Evolutionary conservation across 345 rosid genomes (phyloP), one percentile per base, ranked within the genome.

Genomic region (Lepidium didymum): DNA sequence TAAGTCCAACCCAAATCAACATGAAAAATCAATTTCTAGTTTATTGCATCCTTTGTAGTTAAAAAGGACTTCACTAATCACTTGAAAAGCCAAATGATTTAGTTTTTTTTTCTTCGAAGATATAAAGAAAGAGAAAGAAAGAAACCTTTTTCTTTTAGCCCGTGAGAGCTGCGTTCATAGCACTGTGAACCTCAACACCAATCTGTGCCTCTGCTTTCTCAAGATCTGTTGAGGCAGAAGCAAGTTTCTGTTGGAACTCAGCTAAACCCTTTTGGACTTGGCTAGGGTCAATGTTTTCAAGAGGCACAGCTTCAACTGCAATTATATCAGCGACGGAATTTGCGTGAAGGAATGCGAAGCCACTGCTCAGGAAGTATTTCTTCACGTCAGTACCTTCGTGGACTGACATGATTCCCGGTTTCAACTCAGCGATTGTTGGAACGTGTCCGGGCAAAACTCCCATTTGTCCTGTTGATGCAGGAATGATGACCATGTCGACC

Each of bases 401-500:
- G 46, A 93, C 98, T 0, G 97, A 84, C 78, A 93, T 64, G 57
- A 90, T 65, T 16, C 97, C 97, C 0, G 98, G 98, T 72, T 90
- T 90, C 61, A 90, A 77, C 84, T 93, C 98, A 16, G 94, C 85
- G 47, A 93, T 87, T 37, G 96, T 85, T 1, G 94, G 84, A 12
- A 87, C 96, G 49, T 88, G 96, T 61, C 94, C 94, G 0, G 97
- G 97, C 72, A 93, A 76, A 50, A 90, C 91, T 70, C 97, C 98
- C 94, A 90, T 90, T 56, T 93, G 96, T 50, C 96, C 94, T 2
- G 94, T 86, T 43, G 97, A 83, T 51, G 98, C 92, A 42, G 98
- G 98, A 29, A 90, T 67, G 40, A 93, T 88, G 64, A 93, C 90
- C 98, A 93, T 88, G 83, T 87, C 98, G 73, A 90, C 97, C 98